phyloP scores from a whole-genome alignment of 2,329 filamentous ascomycete species.

The Cladosporium cucumerinum region DNA sequence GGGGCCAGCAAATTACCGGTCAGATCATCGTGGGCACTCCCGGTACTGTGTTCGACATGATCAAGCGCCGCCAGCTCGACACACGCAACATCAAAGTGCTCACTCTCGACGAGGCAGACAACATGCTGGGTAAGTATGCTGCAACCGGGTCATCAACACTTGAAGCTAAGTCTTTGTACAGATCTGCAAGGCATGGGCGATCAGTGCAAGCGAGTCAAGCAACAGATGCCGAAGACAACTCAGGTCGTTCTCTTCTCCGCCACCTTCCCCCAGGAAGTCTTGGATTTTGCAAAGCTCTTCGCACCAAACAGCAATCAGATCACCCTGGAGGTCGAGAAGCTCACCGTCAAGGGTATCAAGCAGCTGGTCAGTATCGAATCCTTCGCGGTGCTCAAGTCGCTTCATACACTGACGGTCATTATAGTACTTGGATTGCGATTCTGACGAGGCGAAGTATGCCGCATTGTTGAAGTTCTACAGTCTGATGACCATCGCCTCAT shows the following conservation, averaged over 20 bases:
- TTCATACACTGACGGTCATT: background rate
- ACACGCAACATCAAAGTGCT: slow-evolving; percentile 70
- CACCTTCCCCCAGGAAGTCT: slow-evolving; percentile 83
- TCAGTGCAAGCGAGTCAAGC: slow-evolving; percentile 87
- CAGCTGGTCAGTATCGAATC: slow-evolving; percentile 59
- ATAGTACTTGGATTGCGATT: slow-evolving; percentile 80
- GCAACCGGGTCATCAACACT: background rate
- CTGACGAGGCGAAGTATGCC: slow-evolving; percentile 79
- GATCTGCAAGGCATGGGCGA: slow-evolving; percentile 93
- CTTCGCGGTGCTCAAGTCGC: too few species aligned
- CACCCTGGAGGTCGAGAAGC: slow-evolving; percentile 81
- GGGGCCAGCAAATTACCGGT: slow-evolving; percentile 66
- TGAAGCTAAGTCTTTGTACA: background rate
- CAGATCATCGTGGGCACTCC: slow-evolving; percentile 90
- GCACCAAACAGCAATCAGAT: slow-evolving; percentile 83
- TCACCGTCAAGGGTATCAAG: slow-evolving; percentile 95
- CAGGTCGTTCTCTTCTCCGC: slow-evolving; percentile 95
- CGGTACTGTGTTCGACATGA: slow-evolving; percentile 84
- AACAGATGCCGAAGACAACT: slow-evolving; percentile 66
- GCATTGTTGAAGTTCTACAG: slow-evolving; percentile 91
- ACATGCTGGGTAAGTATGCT: slow-evolving; percentile 66
- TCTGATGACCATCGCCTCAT: slow-evolving; percentile 92
- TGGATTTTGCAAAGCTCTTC: slow-evolving; percentile 78
- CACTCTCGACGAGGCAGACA: slow-evolving; percentile 95
- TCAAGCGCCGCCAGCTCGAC: slow-evolving; percentile 73